A percentile compares a stretch with the other conserved stretches of the same genome.
Conservation (phyloP, 805 yeast genomes). For the Lipomyces anomalus region DNA sequence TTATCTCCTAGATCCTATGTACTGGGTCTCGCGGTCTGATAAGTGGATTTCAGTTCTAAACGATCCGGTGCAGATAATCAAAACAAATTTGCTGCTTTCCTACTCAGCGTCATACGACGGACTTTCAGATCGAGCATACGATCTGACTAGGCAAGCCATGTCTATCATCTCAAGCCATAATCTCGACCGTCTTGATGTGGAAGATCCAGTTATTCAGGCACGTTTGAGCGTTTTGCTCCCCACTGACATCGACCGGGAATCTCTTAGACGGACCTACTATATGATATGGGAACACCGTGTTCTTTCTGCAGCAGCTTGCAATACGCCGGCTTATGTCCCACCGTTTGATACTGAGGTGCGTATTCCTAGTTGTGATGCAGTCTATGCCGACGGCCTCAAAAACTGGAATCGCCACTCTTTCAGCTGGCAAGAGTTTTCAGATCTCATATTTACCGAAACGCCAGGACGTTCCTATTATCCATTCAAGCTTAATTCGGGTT, state of each 20-base stretch:
- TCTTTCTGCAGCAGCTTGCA: constrained; percentile 6
- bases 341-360: constrained; percentile 6
- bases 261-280: constrained; percentile 12
- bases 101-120: constrained; percentile 17
- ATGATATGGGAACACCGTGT: constrained; percentile 15
- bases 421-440: too few relatives aligned
- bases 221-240: constrained; percentile 11
- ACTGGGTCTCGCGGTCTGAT: constrained; percentile 21
- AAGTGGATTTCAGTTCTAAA: constrained; percentile 8
- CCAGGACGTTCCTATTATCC: too few relatives aligned
- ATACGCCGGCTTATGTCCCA: constrained; percentile 12
- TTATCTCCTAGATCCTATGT: constrained; percentile 19
- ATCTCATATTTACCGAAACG: too few relatives aligned
- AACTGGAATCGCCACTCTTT: constrained; percentile 8
- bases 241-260: constrained; percentile 15
- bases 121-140: constrained; percentile 11
- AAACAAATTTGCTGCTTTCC: constrained; percentile 10
- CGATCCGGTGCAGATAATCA: constrained; percentile 14
- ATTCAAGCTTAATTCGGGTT: too few relatives aligned
- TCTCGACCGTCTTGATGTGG: constrained; percentile 12
- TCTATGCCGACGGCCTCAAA: constrained; percentile 11
- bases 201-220: not conserved
- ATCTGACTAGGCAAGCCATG: constrained; percentile 7
- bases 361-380: constrained; percentile 18
- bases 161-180: constrained; percentile 9